phyloP scores from a whole-genome alignment of 345 rosid species.

The Lagerstroemia speciosa region DNA sequence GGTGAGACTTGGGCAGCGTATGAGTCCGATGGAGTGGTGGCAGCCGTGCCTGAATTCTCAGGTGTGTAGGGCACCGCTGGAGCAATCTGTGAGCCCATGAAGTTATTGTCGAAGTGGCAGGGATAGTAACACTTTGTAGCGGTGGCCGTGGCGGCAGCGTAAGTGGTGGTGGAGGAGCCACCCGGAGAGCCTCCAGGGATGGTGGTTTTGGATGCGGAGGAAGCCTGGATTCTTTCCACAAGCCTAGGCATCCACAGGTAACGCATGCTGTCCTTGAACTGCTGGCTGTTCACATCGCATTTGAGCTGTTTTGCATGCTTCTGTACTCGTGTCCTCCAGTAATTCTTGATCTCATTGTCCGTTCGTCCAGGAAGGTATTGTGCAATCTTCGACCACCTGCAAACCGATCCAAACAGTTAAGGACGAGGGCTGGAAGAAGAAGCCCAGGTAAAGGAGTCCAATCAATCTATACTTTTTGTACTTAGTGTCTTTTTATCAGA shows the following conservation, averaged over 20 bases:
- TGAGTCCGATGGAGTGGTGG: conserved; percentile 43
- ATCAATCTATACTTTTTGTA: too few relatives aligned
- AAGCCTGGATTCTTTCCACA: conserved; percentile 76
- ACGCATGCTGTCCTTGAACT: conserved; percentile 77
- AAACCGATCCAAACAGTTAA: background rate
- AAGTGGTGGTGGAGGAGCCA: conserved; percentile 10
- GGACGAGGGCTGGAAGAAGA: background rate
- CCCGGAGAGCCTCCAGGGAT: conserved; percentile 11
- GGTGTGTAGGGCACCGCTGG: conserved; percentile 29
- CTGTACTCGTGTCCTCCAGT: conserved; percentile 94
- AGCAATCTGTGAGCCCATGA: background rate
- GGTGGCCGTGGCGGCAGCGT: background rate
- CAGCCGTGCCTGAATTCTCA: conserved; percentile 64
- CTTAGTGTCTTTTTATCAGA: too few relatives aligned
- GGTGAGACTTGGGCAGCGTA: conserved; percentile 48
- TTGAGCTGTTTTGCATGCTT: conserved; percentile 84
- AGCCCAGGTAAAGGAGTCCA: too few relatives aligned
- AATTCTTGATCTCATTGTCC: conserved; percentile 92
- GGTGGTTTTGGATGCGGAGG: conserved; percentile 15
- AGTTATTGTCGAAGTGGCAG: conserved; percentile 6
- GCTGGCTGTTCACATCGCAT: conserved; percentile 84
- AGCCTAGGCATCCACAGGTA: conserved; percentile 86
- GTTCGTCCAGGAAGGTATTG: conserved; percentile 90
- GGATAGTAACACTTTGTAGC: background rate
- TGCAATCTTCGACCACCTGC: conserved; percentile 91